A percentile compares a stretch with the other conserved stretches of the same genome.
Conservation (phyloP, 2,329 filamentous ascomycete genomes). For the Alternaria metachromatica region DNA sequence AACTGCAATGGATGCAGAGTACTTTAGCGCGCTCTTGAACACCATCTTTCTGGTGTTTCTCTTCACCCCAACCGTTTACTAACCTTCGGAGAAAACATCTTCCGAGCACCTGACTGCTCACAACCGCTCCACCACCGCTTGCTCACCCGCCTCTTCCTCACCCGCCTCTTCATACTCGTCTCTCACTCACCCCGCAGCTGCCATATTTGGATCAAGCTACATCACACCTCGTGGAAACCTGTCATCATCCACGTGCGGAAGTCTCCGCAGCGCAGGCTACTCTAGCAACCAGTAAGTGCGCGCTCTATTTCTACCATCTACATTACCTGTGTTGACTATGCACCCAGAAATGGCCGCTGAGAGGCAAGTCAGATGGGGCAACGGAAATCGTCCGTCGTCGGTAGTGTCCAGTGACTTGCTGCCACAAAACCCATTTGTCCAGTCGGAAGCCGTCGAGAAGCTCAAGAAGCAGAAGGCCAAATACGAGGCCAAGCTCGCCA, state of each 20-base stretch:
- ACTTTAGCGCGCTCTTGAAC: no score
- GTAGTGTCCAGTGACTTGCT: no score
- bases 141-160: neutral
- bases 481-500: neutral
- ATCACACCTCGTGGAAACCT: neutral
- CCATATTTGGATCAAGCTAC: neutral
- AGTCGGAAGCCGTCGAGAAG: neutral
- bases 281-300: neutral
- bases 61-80: neutral
- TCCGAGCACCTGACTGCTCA: neutral
- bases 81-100: neutral
- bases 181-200: neutral
- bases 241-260: no score
- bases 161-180: no score
- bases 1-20: no score
- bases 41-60: neutral
- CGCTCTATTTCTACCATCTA: fast-evolving
- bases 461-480: neutral
- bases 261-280: fast-evolving
- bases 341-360: neutral
- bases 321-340: neutral
- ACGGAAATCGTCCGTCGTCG: no score
- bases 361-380: no score
- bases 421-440: no score
- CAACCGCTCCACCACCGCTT: neutral